These are phyloP conservation scores for Blastobotrys serpentis DNA, from an alignment of 1,139 yeast species.

Conservation along the genomic window DNA sequence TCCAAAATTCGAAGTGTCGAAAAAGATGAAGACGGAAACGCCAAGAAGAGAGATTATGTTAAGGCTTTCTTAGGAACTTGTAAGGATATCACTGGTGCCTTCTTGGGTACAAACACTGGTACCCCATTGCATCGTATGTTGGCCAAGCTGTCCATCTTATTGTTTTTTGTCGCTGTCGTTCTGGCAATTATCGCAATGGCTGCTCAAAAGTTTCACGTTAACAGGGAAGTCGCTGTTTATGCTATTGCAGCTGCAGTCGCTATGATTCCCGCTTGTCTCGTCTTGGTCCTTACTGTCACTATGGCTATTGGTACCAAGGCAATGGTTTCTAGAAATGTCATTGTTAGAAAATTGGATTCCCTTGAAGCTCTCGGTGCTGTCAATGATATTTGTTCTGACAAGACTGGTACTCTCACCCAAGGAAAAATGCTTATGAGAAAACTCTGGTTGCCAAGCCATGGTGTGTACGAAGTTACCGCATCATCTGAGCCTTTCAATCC, in stretches of 20 bases:
- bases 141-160: slow-evolving; percentile 65
- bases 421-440: slow-evolving; percentile 75
- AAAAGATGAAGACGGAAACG: slow-evolving; percentile 39
- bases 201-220: slow-evolving; percentile 65
- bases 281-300: slow-evolving; percentile 77
- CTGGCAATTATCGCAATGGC: slow-evolving; percentile 82
- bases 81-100: slow-evolving; percentile 57
- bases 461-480: slow-evolving; percentile 59
- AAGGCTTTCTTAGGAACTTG: slow-evolving; percentile 48
- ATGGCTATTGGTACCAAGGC: slow-evolving; percentile 86
- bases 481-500: slow-evolving; percentile 76
- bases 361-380: slow-evolving; percentile 79
- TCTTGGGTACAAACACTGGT: slow-evolving; percentile 73
- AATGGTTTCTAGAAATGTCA: slow-evolving; percentile 69
- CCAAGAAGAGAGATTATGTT: slow-evolving; percentile 49
- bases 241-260: slow-evolving; percentile 82
- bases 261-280: slow-evolving; percentile 80
- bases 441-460: slow-evolving; percentile 76
- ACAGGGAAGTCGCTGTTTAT: slow-evolving; percentile 71
- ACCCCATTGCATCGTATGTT: slow-evolving; percentile 71
- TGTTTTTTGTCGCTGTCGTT: slow-evolving; percentile 69
- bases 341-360: slow-evolving; percentile 75
- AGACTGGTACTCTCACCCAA: slow-evolving; percentile 78
- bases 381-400: slow-evolving; percentile 79
- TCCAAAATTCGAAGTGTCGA: slow-evolving; percentile 39